Percentiles rank a stretch among this genome's conserved stretches.
These are phyloP conservation scores for Coemansia sp. DNA, from an alignment of 192 early-diverging fungal species.

Conservation along the genomic window DNA sequence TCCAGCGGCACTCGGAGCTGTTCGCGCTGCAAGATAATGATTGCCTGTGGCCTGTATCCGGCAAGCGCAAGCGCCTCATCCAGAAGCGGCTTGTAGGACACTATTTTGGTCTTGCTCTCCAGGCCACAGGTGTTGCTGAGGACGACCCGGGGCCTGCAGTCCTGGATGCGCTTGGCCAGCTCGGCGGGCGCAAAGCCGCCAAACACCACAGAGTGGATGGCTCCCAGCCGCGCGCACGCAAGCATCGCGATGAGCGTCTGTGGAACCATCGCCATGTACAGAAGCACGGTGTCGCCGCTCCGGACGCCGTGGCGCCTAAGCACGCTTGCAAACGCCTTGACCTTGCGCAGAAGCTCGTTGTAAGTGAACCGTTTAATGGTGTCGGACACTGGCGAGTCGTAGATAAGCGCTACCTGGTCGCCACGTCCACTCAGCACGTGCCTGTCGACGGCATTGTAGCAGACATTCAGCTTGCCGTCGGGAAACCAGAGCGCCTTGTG, in stretches of 20 bases:
- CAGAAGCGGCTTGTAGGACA: slow-evolving; percentile 78
- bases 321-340: slow-evolving; percentile 66
- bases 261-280: slow-evolving; percentile 85
- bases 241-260: slow-evolving; percentile 83
- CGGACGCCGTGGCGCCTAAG: slow-evolving; percentile 60
- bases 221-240: slow-evolving; percentile 81
- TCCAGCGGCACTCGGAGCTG: slow-evolving; percentile 56
- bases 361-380: slow-evolving; percentile 62
- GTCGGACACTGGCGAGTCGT: slow-evolving; percentile 70
- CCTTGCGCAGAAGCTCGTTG: slow-evolving; percentile 63
- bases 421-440: slow-evolving; percentile 63
- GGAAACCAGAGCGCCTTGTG: slow-evolving; percentile 68
- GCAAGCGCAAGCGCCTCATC: slow-evolving; percentile 68
- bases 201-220: slow-evolving; percentile 80
- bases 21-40: slow-evolving; percentile 71
- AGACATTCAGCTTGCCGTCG: slow-evolving; percentile 71
- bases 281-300: slow-evolving; percentile 72
- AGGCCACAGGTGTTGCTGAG: slow-evolving; percentile 78
- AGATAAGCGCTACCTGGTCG: slow-evolving; percentile 67
- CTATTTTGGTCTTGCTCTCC: slow-evolving; percentile 64
- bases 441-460: slow-evolving; percentile 78
- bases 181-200: slow-evolving; percentile 76
- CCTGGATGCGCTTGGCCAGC: slow-evolving; percentile 81
- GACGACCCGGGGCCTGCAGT: slow-evolving; percentile 72
- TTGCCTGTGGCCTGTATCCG: slow-evolving; percentile 32